A percentile compares a stretch with the other conserved stretches of the same genome.
Conservation (phyloP, 768 basidiomycete species). For the Serendipita vermifera region DNA sequence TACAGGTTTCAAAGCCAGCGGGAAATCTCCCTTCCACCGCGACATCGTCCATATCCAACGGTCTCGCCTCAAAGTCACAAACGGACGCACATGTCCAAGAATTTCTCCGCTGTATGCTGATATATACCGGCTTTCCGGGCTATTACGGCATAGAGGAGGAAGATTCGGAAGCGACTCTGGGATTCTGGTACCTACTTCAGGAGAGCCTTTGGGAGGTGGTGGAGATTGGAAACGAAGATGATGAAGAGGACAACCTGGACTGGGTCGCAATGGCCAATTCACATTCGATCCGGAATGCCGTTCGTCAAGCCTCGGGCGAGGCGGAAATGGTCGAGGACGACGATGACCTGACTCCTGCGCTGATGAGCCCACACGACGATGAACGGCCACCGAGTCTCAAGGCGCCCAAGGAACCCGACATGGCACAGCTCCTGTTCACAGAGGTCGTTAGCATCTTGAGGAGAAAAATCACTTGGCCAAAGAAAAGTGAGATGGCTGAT, state of each 20-base stretch:
- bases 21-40: background rate
- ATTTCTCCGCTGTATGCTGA: constrained; percentile 56
- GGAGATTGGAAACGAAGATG: constrained; percentile 37
- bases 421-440: constrained; percentile 61
- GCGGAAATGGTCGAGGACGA: too few relatives aligned
- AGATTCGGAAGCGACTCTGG: constrained; percentile 73
- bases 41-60: background rate
- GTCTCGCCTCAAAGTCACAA: too few relatives aligned
- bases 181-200: constrained; percentile 85
- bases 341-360: background rate
- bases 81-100: constrained; percentile 42
- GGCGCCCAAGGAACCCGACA: background rate
- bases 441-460: constrained; percentile 61
- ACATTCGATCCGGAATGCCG: constrained; percentile 16
- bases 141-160: constrained; percentile 76
- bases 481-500: constrained; percentile 24
- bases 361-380: too few relatives aligned
- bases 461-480: constrained; percentile 65
- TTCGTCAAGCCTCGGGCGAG: constrained; percentile 23
- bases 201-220: constrained; percentile 69
- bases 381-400: background rate
- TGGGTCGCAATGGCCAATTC: constrained; percentile 25
- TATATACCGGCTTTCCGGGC: constrained; percentile 61
- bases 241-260: constrained; percentile 17
- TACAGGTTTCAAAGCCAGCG: background rate